These are phyloP conservation scores for Ogataea pilisensis DNA, from an alignment of 805 yeast genomes.

Conservation along the genomic window DNA sequence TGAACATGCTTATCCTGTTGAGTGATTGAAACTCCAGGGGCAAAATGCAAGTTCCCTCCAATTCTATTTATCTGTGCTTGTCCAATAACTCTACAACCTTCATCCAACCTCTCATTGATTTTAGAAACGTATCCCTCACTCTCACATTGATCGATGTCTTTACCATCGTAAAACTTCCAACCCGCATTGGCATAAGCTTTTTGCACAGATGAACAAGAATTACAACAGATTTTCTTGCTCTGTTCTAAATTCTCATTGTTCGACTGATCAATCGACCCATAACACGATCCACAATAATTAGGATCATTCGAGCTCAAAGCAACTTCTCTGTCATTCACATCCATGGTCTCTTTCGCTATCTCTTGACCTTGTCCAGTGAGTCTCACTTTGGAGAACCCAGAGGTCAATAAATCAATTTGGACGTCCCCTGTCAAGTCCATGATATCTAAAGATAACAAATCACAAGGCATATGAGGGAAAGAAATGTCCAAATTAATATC, in stretches of 20 bases:
- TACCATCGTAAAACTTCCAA: constrained; percentile 92
- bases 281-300: constrained; percentile 83
- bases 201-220: constrained; percentile 77
- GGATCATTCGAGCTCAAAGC: constrained; percentile 22
- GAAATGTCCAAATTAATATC: constrained; percentile 78
- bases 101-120: constrained; percentile 55
- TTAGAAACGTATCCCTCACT: constrained; percentile 75
- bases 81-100: constrained; percentile 89
- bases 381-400: constrained; percentile 71
- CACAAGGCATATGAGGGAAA: constrained; percentile 87
- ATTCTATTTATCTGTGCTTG: constrained; percentile 76
- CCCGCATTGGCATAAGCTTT: constrained; percentile 69
- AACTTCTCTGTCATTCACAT: constrained; percentile 34
- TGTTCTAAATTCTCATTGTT: constrained; percentile 37
- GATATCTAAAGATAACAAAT: constrained; percentile 71
- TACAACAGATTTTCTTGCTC: constrained; percentile 63
- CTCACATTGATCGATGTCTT: constrained; percentile 85
- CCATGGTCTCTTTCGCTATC: constrained; percentile 36
- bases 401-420: constrained; percentile 64
- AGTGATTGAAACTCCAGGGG: constrained; percentile 82
- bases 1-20: constrained; percentile 66
- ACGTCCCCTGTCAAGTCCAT: constrained; percentile 87
- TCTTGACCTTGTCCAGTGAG: constrained; percentile 50
- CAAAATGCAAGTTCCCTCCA: constrained; percentile 89
- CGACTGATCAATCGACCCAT: constrained; percentile 69